Conservation (phyloP, 176 grass and related monocot species). For the Echinochloa phyllopogon region DNA sequence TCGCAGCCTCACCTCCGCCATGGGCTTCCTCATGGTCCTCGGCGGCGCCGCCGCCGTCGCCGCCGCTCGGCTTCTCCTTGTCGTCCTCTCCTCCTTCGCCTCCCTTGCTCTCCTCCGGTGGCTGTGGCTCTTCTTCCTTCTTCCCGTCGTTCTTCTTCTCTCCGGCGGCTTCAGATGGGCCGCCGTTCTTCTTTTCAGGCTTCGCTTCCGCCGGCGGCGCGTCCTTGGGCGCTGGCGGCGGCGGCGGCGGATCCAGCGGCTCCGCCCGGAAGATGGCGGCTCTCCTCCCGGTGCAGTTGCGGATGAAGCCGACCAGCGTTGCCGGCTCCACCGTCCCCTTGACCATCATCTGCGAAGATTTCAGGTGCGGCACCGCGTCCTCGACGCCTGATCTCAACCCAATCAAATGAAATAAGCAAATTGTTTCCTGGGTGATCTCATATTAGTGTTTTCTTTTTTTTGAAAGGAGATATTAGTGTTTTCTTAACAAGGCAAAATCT, state of each 20-base stretch:
- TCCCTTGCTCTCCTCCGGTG: neutral
- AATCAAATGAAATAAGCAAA: neutral
- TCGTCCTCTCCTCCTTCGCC: neutral
- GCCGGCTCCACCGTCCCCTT: constrained; percentile 53
- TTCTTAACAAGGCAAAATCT: neutral
- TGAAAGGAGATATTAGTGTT: neutral
- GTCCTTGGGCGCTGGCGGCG: neutral
- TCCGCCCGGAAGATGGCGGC: constrained; percentile 43
- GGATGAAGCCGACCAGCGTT: constrained; percentile 47
- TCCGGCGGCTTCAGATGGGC: neutral
- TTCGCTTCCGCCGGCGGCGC: neutral
- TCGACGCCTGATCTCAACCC: constrained; percentile 46
- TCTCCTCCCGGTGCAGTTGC: constrained; percentile 50
- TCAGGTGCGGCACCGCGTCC: constrained; percentile 45
- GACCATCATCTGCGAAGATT: constrained; percentile 52
- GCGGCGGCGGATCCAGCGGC: neutral
- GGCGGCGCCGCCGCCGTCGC: neutral
- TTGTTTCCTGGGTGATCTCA: neutral
- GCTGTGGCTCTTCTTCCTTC: neutral
- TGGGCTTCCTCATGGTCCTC: neutral
- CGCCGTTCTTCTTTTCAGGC: neutral
- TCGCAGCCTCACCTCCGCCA: neutral
- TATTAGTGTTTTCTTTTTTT: too few species aligned
- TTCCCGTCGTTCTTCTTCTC: neutral
- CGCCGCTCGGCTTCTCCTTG: neutral